Evolutionary conservation across 1,284 basidiomycete genomes (phyloP), one percentile per base, ranked within the genome.

Genomic region (Meira nashicola): DNA sequence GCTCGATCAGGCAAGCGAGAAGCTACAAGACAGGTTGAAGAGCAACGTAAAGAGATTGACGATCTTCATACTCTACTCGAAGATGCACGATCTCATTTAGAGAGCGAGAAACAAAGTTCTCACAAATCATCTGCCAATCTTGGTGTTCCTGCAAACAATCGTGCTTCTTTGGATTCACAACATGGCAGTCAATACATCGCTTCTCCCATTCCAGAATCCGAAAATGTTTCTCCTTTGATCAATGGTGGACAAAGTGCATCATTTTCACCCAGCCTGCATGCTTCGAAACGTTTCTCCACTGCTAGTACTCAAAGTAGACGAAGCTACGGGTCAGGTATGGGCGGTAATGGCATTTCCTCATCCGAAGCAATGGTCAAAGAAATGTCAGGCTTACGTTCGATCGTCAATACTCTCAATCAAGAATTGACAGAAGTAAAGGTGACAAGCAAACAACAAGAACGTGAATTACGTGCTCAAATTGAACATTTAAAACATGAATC

Each of bases 101-200:
- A 53, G 28, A 28, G 11, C 11, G 50, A 39, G n/a, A 53, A 38
- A 25, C n/a, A 15, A 15, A 8, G 28, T 33, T 4, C 28, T 33
- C 28, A 33, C 28, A 33, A 33, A 8, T 33, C 28, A 8, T 33
- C 28, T 33, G 28, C 28, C 28, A 33, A 33, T 33, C 23, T 53
- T 19, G 48, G 15, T n/a, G 48, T 66, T 60, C 62, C 28, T 55
- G 63, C 43, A 65, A 66, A 54, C 62, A 70, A 12, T 40, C 59
- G 73, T 70, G 47, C 60, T 65, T 46, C 68, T 67, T 25, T 60
- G 72, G 1, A 68, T 68, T 17, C 8, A 55, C 62, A 1, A 65
- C 71, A 41, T 66, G 68, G 37, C 55, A 71, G 23, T 70, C 28
- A 3, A 33, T 33, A 33, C 28, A 33, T 33, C 4, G 28, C 28